phyloP scores from a whole-genome alignment of 441 rosid species.

The Iberis amara region DNA sequence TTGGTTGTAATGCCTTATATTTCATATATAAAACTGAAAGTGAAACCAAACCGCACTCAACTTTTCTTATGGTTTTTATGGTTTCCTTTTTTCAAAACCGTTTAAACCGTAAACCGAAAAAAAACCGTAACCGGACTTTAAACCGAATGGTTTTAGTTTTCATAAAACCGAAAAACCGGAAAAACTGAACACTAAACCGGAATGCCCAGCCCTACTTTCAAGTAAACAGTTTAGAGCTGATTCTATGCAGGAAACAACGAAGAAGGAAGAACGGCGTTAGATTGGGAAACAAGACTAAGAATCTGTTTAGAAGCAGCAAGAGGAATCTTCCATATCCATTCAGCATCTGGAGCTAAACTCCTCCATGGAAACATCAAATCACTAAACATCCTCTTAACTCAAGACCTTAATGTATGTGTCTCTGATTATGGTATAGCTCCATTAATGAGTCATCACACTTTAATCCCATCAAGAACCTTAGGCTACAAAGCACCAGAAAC shows the following conservation, averaged over 20 bases:
- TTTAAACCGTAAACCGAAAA: no score
- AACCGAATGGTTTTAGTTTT: no score
- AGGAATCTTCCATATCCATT: slow-evolving; percentile 48
- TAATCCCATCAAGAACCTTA: slow-evolving; percentile 46
- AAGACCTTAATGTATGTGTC: slow-evolving; percentile 49
- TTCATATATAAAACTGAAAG: no score
- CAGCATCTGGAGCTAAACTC: slow-evolving; percentile 44
- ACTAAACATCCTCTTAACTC: slow-evolving; percentile 52
- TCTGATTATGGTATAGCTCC: slow-evolving; percentile 65
- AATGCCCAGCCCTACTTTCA: no score
- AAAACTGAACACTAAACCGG: no score
- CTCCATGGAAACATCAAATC: slow-evolving; percentile 70
- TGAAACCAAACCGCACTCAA: no score
- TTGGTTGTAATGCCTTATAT: no score
- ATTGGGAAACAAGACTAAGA: slow-evolving; percentile 55
- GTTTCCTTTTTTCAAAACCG: no score
- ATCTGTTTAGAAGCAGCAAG: slow-evolving; percentile 46
- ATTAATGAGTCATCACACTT: slow-evolving; percentile 42
- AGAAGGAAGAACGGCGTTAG: slow-evolving; percentile 35
- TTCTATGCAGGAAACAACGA: slow-evolving; percentile 49
- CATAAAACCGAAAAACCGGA: no score
- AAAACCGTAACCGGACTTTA: no score
- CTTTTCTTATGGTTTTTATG: no score
- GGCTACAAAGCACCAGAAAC: slow-evolving; percentile 70
- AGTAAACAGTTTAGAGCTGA: no score